A percentile compares a stretch with the other conserved stretches of the same genome.
Evolutionary conservation across 345 rosid species (phyloP).

Genomic region (Salix viminalis): DNA sequence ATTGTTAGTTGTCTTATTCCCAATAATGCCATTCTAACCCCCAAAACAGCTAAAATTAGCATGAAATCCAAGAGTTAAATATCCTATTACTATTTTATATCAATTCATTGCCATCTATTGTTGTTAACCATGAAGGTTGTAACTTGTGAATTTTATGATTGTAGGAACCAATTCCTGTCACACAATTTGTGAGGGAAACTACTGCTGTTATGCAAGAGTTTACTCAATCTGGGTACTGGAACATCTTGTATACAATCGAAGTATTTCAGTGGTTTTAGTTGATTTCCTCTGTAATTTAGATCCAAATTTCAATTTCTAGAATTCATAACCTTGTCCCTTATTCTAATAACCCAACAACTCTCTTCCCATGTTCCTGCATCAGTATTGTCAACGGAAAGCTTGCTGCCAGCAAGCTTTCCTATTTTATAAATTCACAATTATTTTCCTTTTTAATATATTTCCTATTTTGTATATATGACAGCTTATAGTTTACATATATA

Average conservation of each 20-base stretch:
- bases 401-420: no score
- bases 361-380: neutral
- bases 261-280: neutral
- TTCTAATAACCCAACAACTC: neutral
- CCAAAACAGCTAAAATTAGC: neutral
- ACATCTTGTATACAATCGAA: neutral
- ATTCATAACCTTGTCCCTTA: neutral
- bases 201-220: no score
- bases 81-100: neutral
- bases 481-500: no score
- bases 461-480: no score
- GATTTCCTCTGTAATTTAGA: neutral
- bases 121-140: no score
- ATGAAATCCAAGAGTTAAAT: neutral
- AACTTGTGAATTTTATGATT: no score
- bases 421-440: no score
- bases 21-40: neutral
- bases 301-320: neutral
- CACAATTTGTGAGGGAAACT: no score
- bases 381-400: no score
- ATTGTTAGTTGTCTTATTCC: neutral
- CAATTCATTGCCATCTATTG: neutral
- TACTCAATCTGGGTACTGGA: no score
- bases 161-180: no score
- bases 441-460: no score